Conservation (phyloP, 164 flowering plant genomes). For the Nymphaea colorata region DNA sequence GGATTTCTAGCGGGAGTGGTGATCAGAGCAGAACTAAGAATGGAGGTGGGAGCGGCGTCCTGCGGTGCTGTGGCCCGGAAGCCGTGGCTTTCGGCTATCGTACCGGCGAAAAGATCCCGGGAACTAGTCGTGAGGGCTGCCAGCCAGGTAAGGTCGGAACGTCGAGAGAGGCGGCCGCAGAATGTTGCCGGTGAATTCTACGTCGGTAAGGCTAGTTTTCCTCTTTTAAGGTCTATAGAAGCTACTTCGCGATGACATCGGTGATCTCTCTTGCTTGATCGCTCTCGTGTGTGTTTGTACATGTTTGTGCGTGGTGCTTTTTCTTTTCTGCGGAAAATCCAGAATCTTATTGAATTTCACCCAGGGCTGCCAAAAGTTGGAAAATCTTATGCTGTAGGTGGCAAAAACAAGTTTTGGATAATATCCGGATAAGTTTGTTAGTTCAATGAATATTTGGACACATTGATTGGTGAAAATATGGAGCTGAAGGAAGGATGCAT, state of each 20-base stretch:
- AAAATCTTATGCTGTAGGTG: neutral
- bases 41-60: neutral
- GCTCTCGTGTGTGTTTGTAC: neutral
- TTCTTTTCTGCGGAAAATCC: neutral
- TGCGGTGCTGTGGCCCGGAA: neutral
- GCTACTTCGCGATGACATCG: too few species aligned
- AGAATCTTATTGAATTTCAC: neutral
- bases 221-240: too few species aligned
- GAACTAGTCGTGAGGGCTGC: neutral
- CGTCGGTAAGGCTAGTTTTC: conserved; percentile 17
- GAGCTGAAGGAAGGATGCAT: too few species aligned
- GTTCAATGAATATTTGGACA: too few species aligned
- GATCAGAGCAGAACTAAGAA: neutral
- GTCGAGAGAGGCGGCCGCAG: conserved; percentile 24
- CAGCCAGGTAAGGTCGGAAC: neutral
- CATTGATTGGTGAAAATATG: too few species aligned
- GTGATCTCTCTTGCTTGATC: neutral
- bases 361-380: neutral
- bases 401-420: too few species aligned
- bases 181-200: conserved; percentile 40
- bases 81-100: neutral
- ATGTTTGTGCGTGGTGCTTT: neutral
- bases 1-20: neutral
- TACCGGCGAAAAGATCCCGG: neutral
- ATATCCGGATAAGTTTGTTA: too few species aligned